Percentiles rank a stretch among this genome's conserved stretches.
Evolutionary conservation across 345 rosid genomes (phyloP).

Genomic region (Arabis alpina): DNA sequence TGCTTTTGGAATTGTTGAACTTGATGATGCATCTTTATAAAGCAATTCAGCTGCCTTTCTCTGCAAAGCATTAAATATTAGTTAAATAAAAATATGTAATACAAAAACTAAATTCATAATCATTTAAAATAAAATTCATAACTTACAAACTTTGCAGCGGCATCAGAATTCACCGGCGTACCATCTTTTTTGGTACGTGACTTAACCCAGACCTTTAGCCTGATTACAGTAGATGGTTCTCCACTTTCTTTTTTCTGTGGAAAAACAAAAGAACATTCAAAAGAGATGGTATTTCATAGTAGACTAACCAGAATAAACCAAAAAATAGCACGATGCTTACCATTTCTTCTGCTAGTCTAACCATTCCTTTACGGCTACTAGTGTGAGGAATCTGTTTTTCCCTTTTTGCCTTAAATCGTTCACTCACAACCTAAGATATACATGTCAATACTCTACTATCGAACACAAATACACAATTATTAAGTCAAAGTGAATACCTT

Average conservation of each 20-base stretch:
- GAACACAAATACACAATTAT: background rate
- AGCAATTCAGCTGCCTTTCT: background rate
- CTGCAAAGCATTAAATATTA: background rate
- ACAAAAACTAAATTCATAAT: too few relatives aligned
- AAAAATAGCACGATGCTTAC: background rate
- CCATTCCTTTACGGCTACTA: constrained; percentile 2
- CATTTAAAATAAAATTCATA: too few relatives aligned
- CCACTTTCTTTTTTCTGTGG: background rate
- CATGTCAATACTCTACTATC: background rate
- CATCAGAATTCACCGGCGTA: background rate
- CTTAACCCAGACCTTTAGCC: background rate
- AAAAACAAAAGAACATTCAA: too few relatives aligned
- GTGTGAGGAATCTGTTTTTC: background rate
- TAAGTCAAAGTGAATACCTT: background rate
- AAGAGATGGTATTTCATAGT: too few relatives aligned
- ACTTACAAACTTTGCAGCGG: background rate
- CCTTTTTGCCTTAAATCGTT: background rate
- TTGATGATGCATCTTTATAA: background rate
- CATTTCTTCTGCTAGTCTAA: background rate
- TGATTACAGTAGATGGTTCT: background rate
- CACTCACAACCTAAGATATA: background rate
- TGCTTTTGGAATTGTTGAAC: background rate
- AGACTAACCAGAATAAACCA: background rate
- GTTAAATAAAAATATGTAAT: too few relatives aligned
- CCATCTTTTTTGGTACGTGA: background rate